Evolutionary conservation across 129 eudicot species (phyloP), one percentile per base, ranked within the genome.

Genomic region (Flaveria brownii): DNA sequence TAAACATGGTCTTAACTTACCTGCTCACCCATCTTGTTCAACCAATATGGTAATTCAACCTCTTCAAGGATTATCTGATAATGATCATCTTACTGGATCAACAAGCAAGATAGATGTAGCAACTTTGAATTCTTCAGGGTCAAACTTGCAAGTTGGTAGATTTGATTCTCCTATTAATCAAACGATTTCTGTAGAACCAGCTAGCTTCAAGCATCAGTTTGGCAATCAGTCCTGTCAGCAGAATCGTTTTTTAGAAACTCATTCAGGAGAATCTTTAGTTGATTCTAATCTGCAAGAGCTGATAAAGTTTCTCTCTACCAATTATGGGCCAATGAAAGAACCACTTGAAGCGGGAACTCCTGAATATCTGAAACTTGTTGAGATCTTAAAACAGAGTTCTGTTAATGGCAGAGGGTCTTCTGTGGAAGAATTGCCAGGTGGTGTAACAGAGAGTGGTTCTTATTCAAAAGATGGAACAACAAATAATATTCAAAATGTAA

Each of bases 101-200:
- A 71, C 87, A 26, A 78, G 79, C 59, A 88, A 71, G 70, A 78
- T 77, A 60, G 83, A 76, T 75, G 59, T 68, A 74, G 39, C 25
- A 41, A 72, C 70, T 72, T 57, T 49, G 25, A 72, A 75, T 78
- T 60, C 63, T 42, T 60, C 76, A 6, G 72, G 57, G 36, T 77
- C 82, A 33, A 77, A 75, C 73, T 22, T 65, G 0, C 70, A 61
- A 23, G 45, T 30, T 63, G 69, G 46, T 63, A 63, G 45, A 13
- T 63, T 63, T 63, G 22, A 14, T 4, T 14, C 15, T 15, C 72
- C 61, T 70, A 22, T 42, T 15, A 57, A 64, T 67, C 84, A 78
- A 69, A 50, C 72, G 49, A 17, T 41, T n/a, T 71, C 77, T 56
- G 57, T 62, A 55, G 89, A 72, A 68, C 77, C 85, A 59, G 55